These are phyloP conservation scores for Allantophomopsis lycopodina DNA, from an alignment of 2,329 filamentous ascomycete species.

Conservation along the genomic window DNA sequence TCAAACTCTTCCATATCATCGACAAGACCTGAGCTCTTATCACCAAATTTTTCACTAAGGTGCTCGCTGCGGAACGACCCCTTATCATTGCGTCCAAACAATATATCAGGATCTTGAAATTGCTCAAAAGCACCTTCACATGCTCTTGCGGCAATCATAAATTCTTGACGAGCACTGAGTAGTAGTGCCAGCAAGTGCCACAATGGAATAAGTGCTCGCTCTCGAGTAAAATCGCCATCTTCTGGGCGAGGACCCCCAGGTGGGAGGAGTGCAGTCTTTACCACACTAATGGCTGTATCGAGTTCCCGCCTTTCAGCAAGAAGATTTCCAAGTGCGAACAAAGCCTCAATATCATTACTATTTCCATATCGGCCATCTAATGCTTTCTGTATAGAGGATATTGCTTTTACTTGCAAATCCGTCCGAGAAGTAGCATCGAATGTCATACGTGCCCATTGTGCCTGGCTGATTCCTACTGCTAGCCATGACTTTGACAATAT, in stretches of 20 bases:
- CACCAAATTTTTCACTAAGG: conserved; percentile 32
- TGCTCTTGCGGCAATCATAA: conserved; percentile 62
- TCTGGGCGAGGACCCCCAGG: background rate
- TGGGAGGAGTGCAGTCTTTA: conserved; percentile 57
- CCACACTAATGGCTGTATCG: conserved; percentile 64
- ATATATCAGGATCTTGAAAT: conserved; percentile 56
- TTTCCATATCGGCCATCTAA: conserved; percentile 53
- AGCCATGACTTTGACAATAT: conserved; percentile 63
- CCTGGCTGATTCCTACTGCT: conserved; percentile 73
- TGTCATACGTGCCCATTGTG: conserved; percentile 76
- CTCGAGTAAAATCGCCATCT: conserved; percentile 27
- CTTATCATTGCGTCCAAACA: conserved; percentile 50
- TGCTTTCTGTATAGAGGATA: conserved; percentile 61
- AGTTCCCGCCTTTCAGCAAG: conserved; percentile 79
- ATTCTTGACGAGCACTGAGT: conserved; percentile 77
- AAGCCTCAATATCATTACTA: conserved; percentile 56
- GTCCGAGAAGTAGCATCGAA: conserved; percentile 59
- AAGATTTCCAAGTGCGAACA: conserved; percentile 74
- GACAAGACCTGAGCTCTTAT: conserved; percentile 36
- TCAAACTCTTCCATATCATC: conserved; percentile 75
- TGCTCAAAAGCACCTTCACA: conserved; percentile 90
- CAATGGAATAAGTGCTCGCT: conserved; percentile 58
- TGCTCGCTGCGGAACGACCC: conserved; percentile 48
- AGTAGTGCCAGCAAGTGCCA: conserved; percentile 88
- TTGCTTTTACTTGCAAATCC: conserved; percentile 64